These are phyloP conservation scores for Skeletonema menzelii DNA, from an alignment of 108 stramenopile genomes.

Conservation along the genomic window DNA sequence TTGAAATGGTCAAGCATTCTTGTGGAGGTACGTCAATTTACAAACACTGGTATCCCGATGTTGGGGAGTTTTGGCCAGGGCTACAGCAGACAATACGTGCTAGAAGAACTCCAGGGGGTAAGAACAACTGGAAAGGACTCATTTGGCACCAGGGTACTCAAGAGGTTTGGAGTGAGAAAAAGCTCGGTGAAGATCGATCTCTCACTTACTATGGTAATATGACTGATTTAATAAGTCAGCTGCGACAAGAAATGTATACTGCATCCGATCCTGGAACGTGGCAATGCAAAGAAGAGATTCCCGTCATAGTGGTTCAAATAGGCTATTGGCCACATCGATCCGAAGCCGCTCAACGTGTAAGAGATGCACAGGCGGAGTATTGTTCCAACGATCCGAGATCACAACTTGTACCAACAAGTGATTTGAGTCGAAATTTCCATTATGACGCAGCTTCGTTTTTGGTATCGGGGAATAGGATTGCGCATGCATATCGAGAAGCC, in stretches of 20 bases:
- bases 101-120: background rate
- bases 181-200: background rate
- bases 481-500: conserved; percentile 6
- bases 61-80: conserved; percentile 2
- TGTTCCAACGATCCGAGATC: conserved; percentile 5
- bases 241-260: conserved; percentile 15
- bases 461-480: conserved; percentile 14
- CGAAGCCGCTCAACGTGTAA: background rate
- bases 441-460: conserved; percentile 9
- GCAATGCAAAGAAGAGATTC: conserved; percentile 21
- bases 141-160: conserved; percentile 1
- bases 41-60: conserved; percentile 8
- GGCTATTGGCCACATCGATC: conserved; percentile 4
- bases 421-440: conserved; percentile 6
- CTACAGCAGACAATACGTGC: conserved; percentile 6
- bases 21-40: background rate
- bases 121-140: background rate
- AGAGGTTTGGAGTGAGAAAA: background rate
- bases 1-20: conserved; percentile 10
- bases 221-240: background rate
- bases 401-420: background rate
- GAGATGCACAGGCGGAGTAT: conserved; percentile 12
- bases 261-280: conserved; percentile 12
- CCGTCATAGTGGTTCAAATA: conserved; percentile 6
- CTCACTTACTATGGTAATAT: conserved; percentile 12